A percentile compares a stretch with the other conserved stretches of the same genome.
Conservation (phyloP, 768 basidiomycete species). For the Lyophyllum shimeji region DNA sequence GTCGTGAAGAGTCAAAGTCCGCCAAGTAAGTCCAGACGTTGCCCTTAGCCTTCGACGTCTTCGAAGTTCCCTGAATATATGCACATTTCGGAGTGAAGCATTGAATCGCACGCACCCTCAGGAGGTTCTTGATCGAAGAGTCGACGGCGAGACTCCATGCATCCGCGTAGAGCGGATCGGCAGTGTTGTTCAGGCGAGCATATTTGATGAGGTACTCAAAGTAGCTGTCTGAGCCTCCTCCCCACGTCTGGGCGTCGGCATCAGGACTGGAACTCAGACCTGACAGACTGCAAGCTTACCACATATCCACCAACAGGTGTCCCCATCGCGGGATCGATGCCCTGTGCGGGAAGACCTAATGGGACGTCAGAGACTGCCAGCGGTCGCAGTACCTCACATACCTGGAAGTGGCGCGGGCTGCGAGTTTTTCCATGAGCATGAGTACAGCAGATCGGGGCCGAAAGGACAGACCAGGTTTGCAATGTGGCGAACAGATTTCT, state of each 20-base stretch:
- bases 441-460: neutral
- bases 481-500: slow-evolving; percentile 52
- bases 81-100: neutral
- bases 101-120: slow-evolving; percentile 40
- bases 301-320: slow-evolving; percentile 51
- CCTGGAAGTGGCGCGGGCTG: slow-evolving; percentile 35
- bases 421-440: neutral
- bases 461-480: slow-evolving; percentile 36
- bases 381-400: slow-evolving; percentile 9
- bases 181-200: slow-evolving; percentile 64
- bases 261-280: neutral
- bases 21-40: slow-evolving; percentile 53
- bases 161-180: slow-evolving; percentile 60
- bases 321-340: slow-evolving; percentile 52
- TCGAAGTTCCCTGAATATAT: neutral
- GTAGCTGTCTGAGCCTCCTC: slow-evolving; percentile 76
- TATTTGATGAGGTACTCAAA: slow-evolving; percentile 79
- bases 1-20: slow-evolving; percentile 49
- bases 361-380: slow-evolving; percentile 17
- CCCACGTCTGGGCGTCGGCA: slow-evolving; percentile 43
- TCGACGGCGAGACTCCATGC: slow-evolving; percentile 73
- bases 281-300: slow-evolving; percentile 26
- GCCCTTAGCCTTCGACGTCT: slow-evolving; percentile 67
- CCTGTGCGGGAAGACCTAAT: slow-evolving; percentile 50
- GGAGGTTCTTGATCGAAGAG: slow-evolving; percentile 61